Base-by-base conservation (phyloP, 164 flowering plant species). In the Euptelea pleiosperma region DNA sequence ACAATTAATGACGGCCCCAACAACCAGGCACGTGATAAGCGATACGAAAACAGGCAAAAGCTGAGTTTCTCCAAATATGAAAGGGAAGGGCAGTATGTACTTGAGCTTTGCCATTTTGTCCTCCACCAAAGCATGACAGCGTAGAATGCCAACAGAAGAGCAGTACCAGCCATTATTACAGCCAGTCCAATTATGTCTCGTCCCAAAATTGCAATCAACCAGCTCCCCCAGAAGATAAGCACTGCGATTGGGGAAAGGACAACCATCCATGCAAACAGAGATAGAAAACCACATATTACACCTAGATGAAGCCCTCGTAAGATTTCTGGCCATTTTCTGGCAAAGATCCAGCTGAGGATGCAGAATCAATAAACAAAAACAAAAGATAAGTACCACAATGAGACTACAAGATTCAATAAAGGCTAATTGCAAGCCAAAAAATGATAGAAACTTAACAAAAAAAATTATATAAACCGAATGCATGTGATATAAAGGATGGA, bases 91-190 rank as follows among this genome's bases (percentile, higher is more conserved):
- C 7, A 47, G 19, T 18, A 62, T 95, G 70, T 91, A 94, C 99
- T 87, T 77, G 99, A 94, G 73, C 98, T 94, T 74, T 94, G 99
- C 99, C 99, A 94, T 61, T 82, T 91, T 35, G 99, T 89, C 80
- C 98, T 87, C 99, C 99, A 94, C 99, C 99, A 94, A 35, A 91
- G 96, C 98, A 94, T 91, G 69, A 94, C 78, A 37, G 99, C 83
- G 71, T 91, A 94, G 57, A 94, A 91, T 44, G 99, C 87, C 73
- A 94, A 63, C 12, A 94, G 67, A 54, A 94, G 87, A 64, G 99
- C 95, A 58, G 75, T 82, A 49, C 98, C 99, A 61, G 96, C 93
- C 98, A 94, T 87, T 59, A 94, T 87, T 26, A 94, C 87, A 42
- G 99, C 99, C 61, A 94, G 65, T 39, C 99, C 99, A 76, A 91